Conservation (phyloP, 2,329 filamentous ascomycete species). For the Aspergillus bombycis region DNA sequence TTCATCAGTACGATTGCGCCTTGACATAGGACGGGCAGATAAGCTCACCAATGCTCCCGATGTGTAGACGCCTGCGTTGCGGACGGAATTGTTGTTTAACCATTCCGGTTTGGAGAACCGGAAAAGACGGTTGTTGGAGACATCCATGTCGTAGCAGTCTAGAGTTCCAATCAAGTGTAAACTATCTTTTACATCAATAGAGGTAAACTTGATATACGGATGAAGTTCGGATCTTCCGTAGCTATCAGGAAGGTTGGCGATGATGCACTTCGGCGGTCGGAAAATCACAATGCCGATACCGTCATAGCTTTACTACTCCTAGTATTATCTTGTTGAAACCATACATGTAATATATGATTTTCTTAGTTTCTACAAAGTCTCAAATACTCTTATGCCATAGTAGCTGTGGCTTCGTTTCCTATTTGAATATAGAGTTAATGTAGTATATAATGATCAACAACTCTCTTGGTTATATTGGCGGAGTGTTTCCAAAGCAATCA, state of each 20-base stretch:
- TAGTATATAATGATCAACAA: background rate
- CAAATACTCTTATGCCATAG: no score
- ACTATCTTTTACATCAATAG: background rate
- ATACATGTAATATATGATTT: background rate
- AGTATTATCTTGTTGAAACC: background rate
- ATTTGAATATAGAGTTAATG: background rate
- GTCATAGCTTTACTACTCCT: no score
- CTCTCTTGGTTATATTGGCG: no score
- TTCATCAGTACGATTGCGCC: background rate
- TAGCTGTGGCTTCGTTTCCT: background rate
- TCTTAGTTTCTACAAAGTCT: background rate
- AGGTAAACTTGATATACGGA: background rate
- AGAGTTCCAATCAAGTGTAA: background rate
- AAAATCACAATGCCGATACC: slow-evolving; percentile 21
- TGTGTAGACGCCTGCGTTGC: slow-evolving; percentile 67
- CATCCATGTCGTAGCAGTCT: slow-evolving; percentile 36
- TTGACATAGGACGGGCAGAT: slow-evolving; percentile 5
- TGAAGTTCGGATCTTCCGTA: background rate
- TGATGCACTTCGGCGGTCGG: slow-evolving; percentile 24
- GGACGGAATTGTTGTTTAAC: slow-evolving; percentile 66
- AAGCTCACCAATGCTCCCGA: slow-evolving; percentile 65
- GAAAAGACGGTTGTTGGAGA: slow-evolving; percentile 62
- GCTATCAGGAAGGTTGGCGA: slow-evolving; percentile 4
- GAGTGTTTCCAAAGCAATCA: background rate
- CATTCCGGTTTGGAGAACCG: slow-evolving; percentile 69